Base-by-base conservation (phyloP, 495 filamentous ascomycete species). In the Penicillium crystallinum region DNA sequence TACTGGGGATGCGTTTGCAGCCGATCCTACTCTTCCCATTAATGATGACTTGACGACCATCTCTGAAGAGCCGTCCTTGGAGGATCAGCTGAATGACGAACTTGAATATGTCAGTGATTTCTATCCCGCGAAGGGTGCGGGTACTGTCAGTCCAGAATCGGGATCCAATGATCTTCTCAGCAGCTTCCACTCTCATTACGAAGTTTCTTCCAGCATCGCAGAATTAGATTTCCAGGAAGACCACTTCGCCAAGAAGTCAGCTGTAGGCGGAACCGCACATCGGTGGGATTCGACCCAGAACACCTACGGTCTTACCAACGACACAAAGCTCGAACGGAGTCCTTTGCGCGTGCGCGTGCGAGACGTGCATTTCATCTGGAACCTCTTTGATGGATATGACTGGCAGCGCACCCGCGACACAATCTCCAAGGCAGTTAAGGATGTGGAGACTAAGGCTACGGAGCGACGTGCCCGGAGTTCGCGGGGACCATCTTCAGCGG, bases 351-450 rank as follows among this genome's bases (percentile, higher is more conserved):
- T 97, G 8, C 80, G 82, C 29, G 77, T 97, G 14, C 83, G 89
- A 4, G 90, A 96, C 66, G 83, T 95, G 12, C 89, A 97, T 64
- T 73, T 96, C 40, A 95, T 97, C 54, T 99, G 95, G 95, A 96
- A 99, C 65, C 74, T 99, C 2, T 96, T 90, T 65, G 95, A 99
- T 70, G 95, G 95, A 6, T 99, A 95, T 63, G 95, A 99, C 68
- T 99, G 95, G 95, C 82, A 83, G 57, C 75, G 81, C 25, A 97
- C 93, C 0, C 74, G 91, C 41, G 90, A 96, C 52, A 84, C 84
- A 4, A 95, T 96, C 58, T 81, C 84, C 21, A 85, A 90, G 59
- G 91, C 88, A 12, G 90, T 97, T 6, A 80, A 91, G 52, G 84
- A 93, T 27, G 85, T 97, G 1, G 90, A 97, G 63, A 76, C 72